Evolutionary conservation across 371 early-diverging fungal species (phyloP).

Genomic region (Parasitella parasitica): DNA sequence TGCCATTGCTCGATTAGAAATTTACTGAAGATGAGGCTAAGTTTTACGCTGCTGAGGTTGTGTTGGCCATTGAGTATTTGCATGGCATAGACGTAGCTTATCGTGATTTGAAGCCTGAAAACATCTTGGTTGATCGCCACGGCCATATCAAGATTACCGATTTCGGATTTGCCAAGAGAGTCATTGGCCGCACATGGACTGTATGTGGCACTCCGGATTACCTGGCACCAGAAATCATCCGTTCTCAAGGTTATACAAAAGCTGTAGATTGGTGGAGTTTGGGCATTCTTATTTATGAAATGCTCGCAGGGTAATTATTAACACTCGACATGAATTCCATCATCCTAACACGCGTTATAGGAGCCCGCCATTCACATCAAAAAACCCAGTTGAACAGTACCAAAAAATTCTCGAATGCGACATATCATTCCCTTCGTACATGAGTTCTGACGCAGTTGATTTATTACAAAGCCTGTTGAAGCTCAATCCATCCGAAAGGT

Average conservation of each 20-base stretch:
- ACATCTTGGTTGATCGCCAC: constrained; percentile 80
- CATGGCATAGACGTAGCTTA: constrained; percentile 89
- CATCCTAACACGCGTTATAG: constrained; percentile 5
- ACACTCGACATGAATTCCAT: not conserved
- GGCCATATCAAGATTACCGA: constrained; percentile 98
- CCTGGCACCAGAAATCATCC: constrained; percentile 93
- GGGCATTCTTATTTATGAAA: constrained; percentile 92
- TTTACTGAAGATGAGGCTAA: constrained; percentile 83
- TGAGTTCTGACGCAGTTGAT: constrained; percentile 82
- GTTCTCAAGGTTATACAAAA: constrained; percentile 84
- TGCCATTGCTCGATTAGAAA: constrained; percentile 51
- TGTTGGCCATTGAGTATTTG: constrained; percentile 83
- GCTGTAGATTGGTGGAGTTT: constrained; percentile 94
- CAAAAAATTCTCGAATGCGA: constrained; percentile 86
- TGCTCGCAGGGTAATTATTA: constrained; percentile 66
- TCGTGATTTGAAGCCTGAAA: constrained; percentile 95
- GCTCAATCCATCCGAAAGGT: constrained; percentile 81
- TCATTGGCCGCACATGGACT: constrained; percentile 70
- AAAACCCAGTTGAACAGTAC: constrained; percentile 88
- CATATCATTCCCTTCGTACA: constrained; percentile 76
- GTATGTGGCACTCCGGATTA: constrained; percentile 98
- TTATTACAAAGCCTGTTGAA: constrained; percentile 81
- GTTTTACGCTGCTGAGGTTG: constrained; percentile 78
- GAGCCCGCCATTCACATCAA: constrained; percentile 89
- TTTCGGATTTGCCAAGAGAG: constrained; percentile 96